Evolutionary conservation across 371 early-diverging fungal genomes (phyloP).

Genomic region (Mucor indicus): DNA sequence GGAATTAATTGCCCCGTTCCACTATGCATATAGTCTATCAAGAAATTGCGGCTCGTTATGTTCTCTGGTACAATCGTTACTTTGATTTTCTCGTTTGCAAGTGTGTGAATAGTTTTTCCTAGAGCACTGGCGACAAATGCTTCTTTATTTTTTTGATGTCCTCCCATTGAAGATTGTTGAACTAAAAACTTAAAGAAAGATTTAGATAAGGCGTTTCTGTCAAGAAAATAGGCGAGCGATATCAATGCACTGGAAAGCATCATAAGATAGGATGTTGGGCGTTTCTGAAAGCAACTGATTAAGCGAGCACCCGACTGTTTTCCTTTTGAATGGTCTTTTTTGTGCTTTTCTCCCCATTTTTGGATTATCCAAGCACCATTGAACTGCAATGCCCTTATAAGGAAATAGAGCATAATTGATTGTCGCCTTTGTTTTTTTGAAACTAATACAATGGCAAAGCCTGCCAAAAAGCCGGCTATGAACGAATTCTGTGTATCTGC

Average conservation of each 20-base stretch:
- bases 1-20: slow-evolving; percentile 52
- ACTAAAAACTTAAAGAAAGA: slow-evolving; percentile 68
- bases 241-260: slow-evolving; percentile 64
- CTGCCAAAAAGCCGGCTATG: slow-evolving; percentile 78
- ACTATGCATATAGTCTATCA: slow-evolving; percentile 51
- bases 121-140: slow-evolving; percentile 41
- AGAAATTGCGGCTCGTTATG: slow-evolving; percentile 44
- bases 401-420: slow-evolving; percentile 76
- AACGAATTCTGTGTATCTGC: slow-evolving; percentile 70
- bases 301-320: slow-evolving; percentile 50
- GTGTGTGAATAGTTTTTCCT: slow-evolving; percentile 31
- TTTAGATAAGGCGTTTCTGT: slow-evolving; percentile 58
- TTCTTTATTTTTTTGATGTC: slow-evolving; percentile 54
- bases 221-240: slow-evolving; percentile 61
- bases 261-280: slow-evolving; percentile 63
- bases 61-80: slow-evolving; percentile 47
- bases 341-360: slow-evolving; percentile 51
- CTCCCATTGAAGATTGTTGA: slow-evolving; percentile 60
- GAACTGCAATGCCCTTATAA: slow-evolving; percentile 76
- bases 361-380: slow-evolving; percentile 66
- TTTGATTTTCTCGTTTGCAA: slow-evolving; percentile 27
- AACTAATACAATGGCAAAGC: slow-evolving; percentile 70
- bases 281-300: slow-evolving; percentile 49
- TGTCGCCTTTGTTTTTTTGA: slow-evolving; percentile 65
- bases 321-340: slow-evolving; percentile 20